Evolutionary conservation across 768 basidiomycete species (phyloP).

Genomic region (Botryobasidium botryosum): DNA sequence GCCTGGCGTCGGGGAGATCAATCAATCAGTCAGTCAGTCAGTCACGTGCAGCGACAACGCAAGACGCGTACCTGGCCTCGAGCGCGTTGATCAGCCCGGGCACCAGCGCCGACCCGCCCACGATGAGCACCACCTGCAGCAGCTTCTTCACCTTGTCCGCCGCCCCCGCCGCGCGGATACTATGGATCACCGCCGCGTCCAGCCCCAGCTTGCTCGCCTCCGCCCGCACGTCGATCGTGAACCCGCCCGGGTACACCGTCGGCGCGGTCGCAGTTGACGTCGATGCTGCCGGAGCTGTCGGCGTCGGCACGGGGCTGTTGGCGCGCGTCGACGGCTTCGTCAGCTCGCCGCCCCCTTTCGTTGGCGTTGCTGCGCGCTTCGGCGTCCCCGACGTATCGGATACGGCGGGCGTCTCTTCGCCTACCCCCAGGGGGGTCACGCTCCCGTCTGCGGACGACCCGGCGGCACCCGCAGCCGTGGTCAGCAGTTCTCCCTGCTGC

Average conservation of each 20-base stretch:
- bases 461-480: too few relatives aligned
- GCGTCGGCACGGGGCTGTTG: too few relatives aligned
- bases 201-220: conserved; percentile 83
- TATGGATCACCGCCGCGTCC: conserved; percentile 87
- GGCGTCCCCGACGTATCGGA: too few relatives aligned
- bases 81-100: conserved; percentile 74
- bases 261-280: too few relatives aligned
- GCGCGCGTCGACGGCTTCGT: too few relatives aligned
- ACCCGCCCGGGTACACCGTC: conserved; percentile 8
- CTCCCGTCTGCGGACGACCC: too few relatives aligned
- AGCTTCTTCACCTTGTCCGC: conserved; percentile 85
- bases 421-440: too few relatives aligned
- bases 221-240: conserved; percentile 53
- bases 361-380: too few relatives aligned
- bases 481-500: too few relatives aligned
- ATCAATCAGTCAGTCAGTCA: conserved; percentile 5
- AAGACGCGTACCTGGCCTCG: conserved; percentile 53
- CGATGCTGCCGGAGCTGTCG: conserved; percentile 8
- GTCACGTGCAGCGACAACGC: neutral
- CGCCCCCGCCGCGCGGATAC: conserved; percentile 69
- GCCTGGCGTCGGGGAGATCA: neutral
- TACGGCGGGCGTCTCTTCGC: too few relatives aligned
- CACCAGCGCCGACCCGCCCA: conserved; percentile 68
- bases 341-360: too few relatives aligned
- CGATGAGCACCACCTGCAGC: conserved; percentile 69